Percentiles rank a stretch among this genome's conserved stretches.
phyloP scores from a whole-genome alignment of 208 protist species.

The Phytomonas francai region DNA sequence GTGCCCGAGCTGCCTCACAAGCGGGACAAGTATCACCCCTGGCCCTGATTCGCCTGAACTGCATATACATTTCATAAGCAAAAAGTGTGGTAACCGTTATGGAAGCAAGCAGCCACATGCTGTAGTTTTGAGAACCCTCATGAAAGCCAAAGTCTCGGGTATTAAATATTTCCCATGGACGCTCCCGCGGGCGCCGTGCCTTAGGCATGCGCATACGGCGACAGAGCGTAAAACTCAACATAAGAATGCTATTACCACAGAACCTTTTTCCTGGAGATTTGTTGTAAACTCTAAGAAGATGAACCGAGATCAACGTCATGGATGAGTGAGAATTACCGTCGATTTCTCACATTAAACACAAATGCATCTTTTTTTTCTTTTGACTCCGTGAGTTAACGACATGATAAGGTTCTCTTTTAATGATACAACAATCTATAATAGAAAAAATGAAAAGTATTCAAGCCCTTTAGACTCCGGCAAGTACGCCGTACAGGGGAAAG shows the following conservation, averaged over 20 bases:
- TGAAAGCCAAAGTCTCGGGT: slow-evolving; percentile 79
- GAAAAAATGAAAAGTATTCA: background rate
- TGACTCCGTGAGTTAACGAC: background rate
- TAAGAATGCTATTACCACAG: slow-evolving; percentile 9
- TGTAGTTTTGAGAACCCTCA: slow-evolving; percentile 83
- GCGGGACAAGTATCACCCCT: slow-evolving; percentile 79
- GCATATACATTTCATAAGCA: slow-evolving; percentile 65
- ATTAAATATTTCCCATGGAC: slow-evolving; percentile 88
- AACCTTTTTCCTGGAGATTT: background rate
- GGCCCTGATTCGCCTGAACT: slow-evolving; percentile 40
- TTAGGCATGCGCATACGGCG: slow-evolving; percentile 66
- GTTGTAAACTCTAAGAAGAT: background rate
- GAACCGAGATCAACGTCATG: background rate
- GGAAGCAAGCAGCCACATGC: slow-evolving; percentile 6
- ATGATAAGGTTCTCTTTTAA: background rate
- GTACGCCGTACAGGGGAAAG: background rate
- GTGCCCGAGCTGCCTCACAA: slow-evolving; percentile 72
- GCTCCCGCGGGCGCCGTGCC: slow-evolving; percentile 67
- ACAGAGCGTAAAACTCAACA: slow-evolving; percentile 32
- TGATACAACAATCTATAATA: slow-evolving; percentile 2
- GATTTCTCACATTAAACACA: background rate
- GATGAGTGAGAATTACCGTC: background rate
- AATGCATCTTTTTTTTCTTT: background rate
- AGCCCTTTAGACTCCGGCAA: background rate
- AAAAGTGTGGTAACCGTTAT: slow-evolving; percentile 23